Percentiles rank a stretch among this genome's conserved stretches.
phyloP scores from a whole-genome alignment of 306 rosid genomes.

The Citrullus mucosospermus region DNA sequence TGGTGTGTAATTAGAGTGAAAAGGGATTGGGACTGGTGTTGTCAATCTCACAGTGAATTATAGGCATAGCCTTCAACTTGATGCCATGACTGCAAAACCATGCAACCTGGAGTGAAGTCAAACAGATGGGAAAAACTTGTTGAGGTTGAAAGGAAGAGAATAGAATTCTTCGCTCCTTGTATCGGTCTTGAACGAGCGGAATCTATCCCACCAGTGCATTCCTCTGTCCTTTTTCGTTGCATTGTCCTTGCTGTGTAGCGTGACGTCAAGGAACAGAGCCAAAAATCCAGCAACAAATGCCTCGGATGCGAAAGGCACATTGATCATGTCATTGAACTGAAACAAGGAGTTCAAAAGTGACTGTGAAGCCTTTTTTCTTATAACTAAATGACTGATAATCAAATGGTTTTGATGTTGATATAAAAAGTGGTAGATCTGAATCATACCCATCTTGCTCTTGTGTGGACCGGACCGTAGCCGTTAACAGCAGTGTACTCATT shows the following conservation, averaged over 20 bases:
- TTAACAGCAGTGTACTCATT: constrained; percentile 73
- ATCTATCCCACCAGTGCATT: constrained; percentile 83
- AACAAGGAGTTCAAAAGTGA: neutral
- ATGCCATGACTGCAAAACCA: neutral
- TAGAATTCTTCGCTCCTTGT: constrained; percentile 84
- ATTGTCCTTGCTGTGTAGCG: constrained; percentile 50
- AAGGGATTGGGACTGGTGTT: neutral
- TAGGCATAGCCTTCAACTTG: neutral
- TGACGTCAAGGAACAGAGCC: constrained; percentile 56
- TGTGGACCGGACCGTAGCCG: constrained; percentile 87
- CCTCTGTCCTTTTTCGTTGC: constrained; percentile 70
- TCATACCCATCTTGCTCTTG: constrained; percentile 79
- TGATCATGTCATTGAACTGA: constrained; percentile 92
- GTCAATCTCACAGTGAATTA: neutral
- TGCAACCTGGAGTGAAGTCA: constrained; percentile 12
- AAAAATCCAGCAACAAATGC: constrained; percentile 64
- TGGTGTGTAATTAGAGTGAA: neutral
- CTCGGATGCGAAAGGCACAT: constrained; percentile 78
- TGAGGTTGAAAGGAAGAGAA: constrained; percentile 78
- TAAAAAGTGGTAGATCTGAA: neutral
- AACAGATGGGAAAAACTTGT: constrained; percentile 91
- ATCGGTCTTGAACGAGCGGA: constrained; percentile 62
- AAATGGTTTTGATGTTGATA: neutral
- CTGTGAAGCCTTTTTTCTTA: neutral
- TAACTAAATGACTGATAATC: neutral